phyloP scores from a whole-genome alignment of 2,329 filamentous ascomycete species.

The Immersiporthe knoxdaviesiana region DNA sequence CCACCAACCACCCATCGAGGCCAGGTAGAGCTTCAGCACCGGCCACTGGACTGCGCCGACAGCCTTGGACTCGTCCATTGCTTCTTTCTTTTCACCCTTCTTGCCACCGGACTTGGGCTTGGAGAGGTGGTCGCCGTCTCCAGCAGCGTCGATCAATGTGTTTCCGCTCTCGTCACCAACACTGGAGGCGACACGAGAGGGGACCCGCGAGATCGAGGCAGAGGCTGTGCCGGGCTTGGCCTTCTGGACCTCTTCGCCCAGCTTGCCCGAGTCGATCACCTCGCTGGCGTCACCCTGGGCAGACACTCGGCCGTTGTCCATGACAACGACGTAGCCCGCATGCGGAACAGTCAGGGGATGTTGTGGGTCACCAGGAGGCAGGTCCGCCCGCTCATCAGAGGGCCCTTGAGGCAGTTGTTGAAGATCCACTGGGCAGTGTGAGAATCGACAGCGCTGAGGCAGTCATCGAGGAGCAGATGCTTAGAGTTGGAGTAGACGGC shows the following conservation, averaged over 20 bases:
- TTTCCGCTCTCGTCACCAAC: constrained; percentile 65
- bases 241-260: constrained; percentile 82
- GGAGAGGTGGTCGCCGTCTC: constrained; percentile 51
- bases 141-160: constrained; percentile 57
- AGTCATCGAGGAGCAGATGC: constrained; percentile 91
- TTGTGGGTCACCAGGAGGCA: constrained; percentile 98
- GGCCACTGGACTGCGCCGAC: constrained; percentile 85
- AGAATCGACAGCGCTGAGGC: constrained; percentile 93
- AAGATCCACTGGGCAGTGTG: constrained; percentile 99
- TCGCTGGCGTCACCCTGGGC: constrained; percentile 77
- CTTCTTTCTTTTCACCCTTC: constrained; percentile 52
- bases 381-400: constrained; percentile 84
- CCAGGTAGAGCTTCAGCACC: constrained; percentile 84
- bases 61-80: constrained; percentile 76
- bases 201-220: constrained; percentile 68
- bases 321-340: constrained; percentile 78
- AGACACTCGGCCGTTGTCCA: constrained; percentile 83
- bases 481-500: constrained; percentile 95
- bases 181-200: constrained; percentile 79
- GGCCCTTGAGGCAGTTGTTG: constrained; percentile 85
- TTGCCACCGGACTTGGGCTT: constrained; percentile 50
- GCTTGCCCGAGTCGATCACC: constrained; percentile 82
- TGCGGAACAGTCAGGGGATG: constrained; percentile 80
- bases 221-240: constrained; percentile 76
- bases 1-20: constrained; percentile 93